Base-by-base conservation (phyloP, 495 filamentous ascomycete species). In the Endocarpon pusillum region DNA sequence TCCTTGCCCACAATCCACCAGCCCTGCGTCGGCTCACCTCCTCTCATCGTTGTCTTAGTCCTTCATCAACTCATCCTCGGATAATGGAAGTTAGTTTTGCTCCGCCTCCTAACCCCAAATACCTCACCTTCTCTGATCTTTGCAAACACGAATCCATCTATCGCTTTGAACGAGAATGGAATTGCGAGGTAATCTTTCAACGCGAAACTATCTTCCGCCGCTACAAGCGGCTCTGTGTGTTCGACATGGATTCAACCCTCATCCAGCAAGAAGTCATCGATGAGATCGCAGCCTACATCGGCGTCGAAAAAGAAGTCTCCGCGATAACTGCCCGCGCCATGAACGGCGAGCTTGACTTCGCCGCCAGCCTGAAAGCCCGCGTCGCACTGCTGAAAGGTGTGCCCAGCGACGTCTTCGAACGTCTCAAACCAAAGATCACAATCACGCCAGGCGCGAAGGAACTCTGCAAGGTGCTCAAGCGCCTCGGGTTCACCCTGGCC, bases 181-280 rank as follows among this genome's bases (percentile, higher is more conserved):
- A 83, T 43, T 71, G 91, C 21, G 82, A 93, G 45, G 73, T 83
- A 7, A 70, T 77, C 7, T 58, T 91, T 33, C 76, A 84, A 49
- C 43, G 46, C 29, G 78, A 85, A 40, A 68, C 61, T 20, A 61
- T 81, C n/a, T 82, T 74, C 60, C 68, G 78, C 26, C 66, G 71
- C 16, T 67, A 85, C 49, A 79, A 82, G 48, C 73, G 81, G 2
- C 59, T 97, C 3, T 85, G 81, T 2, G 74, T 92, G 18, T 97
- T 97, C 44, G 89, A 97, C 49, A 97, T 97, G 89, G 89, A 97
- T 54, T 84, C 77, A 39, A 97, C 89, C 0, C 64, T 97, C 36
- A 94, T 97, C 43, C 71, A 86, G 37, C 83, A 97, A 48, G 89
- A 97, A 59, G 82, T 92, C 16, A 93, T 97, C 46, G 89, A 97